Evolutionary conservation across 169 alveolate genomes (phyloP).

Genomic region (Eimeria acervulina): DNA sequence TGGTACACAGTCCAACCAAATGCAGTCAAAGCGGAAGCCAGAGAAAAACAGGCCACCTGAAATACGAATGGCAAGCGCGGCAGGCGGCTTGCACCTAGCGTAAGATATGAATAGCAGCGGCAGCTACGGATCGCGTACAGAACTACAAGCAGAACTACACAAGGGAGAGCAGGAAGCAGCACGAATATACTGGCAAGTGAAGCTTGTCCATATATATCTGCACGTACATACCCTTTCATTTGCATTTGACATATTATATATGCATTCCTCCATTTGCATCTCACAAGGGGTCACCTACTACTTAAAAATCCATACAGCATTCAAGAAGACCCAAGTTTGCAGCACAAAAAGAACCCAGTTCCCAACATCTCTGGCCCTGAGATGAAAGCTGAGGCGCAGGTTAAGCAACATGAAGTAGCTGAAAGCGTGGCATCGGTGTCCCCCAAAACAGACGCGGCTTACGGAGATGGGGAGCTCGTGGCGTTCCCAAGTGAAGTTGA

Average conservation of each 20-base stretch:
- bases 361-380: no score
- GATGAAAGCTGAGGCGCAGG: no score
- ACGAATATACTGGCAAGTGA: neutral
- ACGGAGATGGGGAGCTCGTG: constrained; percentile 73
- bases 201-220: no score
- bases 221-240: no score
- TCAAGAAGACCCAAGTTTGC: no score
- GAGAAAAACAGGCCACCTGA: neutral
- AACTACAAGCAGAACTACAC: neutral
- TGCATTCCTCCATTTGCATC: neutral
- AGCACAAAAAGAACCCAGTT: no score
- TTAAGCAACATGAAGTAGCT: neutral
- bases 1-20: neutral
- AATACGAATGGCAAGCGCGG: neutral
- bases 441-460: neutral
- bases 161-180: neutral
- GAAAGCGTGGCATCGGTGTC: neutral
- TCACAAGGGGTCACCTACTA: neutral
- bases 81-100: no score
- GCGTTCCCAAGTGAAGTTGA: constrained; percentile 79
- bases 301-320: neutral
- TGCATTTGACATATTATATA: no score
- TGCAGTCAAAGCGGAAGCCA: no score
- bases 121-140: neutral
- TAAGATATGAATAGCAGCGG: no score